Evolutionary conservation across 441 rosid species (phyloP).

Genomic region (Gossypium trilobum): DNA sequence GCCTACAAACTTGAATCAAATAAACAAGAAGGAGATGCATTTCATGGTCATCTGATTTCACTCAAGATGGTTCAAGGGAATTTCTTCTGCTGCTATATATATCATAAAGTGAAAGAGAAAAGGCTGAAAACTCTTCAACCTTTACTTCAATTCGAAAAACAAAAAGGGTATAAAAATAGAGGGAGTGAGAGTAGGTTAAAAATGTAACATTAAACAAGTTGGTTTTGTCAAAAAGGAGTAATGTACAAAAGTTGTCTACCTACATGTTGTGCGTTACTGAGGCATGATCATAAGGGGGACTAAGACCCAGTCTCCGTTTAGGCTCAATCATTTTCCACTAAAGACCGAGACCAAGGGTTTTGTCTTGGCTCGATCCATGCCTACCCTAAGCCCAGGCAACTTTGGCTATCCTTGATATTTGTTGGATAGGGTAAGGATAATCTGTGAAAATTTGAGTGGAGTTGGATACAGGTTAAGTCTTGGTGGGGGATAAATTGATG

Average conservation of each 20-base stretch:
- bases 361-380: slow-evolving; percentile 25
- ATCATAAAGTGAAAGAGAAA: background rate
- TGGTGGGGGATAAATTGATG: slow-evolving; percentile 28
- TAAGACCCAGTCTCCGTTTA: slow-evolving; percentile 14
- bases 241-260: slow-evolving; percentile 2
- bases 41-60: background rate
- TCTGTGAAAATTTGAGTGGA: slow-evolving; percentile 11
- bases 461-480: slow-evolving; percentile 10
- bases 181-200: background rate
- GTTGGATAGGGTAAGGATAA: slow-evolving; percentile 8
- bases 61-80: background rate
- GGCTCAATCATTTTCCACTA: slow-evolving; percentile 32
- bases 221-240: background rate
- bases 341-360: slow-evolving; percentile 17
- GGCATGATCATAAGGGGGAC: slow-evolving; percentile 20
- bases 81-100: background rate
- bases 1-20: slow-evolving; percentile 1
- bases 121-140: background rate
- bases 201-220: background rate
- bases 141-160: background rate
- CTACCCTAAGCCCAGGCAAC: background rate
- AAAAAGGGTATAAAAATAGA: background rate
- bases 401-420: slow-evolving; percentile 18
- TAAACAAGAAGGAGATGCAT: background rate
- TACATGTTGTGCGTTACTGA: slow-evolving; percentile 6